phyloP scores from a whole-genome alignment of 2,329 filamentous ascomycete species.

The Amylocarpus encephaloides region DNA sequence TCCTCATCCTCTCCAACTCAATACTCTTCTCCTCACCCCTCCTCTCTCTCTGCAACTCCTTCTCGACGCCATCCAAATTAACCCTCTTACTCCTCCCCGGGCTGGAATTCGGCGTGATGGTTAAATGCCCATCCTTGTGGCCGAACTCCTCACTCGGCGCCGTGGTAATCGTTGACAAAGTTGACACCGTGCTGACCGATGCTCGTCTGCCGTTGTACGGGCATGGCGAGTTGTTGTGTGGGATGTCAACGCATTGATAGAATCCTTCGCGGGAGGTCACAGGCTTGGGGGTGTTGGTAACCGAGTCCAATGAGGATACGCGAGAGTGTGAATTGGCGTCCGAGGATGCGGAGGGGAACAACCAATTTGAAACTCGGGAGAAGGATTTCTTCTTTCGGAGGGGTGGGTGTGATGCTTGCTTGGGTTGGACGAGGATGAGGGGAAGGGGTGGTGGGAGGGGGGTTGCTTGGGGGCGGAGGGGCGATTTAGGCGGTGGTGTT shows the following conservation, averaged over 20 bases:
- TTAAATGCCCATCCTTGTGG: slow-evolving; percentile 34
- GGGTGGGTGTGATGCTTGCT: slow-evolving; percentile 40
- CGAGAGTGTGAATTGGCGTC: slow-evolving; percentile 30
- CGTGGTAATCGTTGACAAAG: slow-evolving; percentile 27
- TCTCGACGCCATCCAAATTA: slow-evolving; percentile 13
- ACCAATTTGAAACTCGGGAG: slow-evolving; percentile 54
- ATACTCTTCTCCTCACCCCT: slow-evolving; percentile 19
- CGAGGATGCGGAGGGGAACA: slow-evolving; percentile 37
- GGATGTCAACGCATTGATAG: slow-evolving; percentile 47
- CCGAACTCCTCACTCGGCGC: slow-evolving; percentile 37
- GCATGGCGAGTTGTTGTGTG: slow-evolving; percentile 11
- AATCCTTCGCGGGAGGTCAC: slow-evolving; percentile 48
- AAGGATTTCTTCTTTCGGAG: slow-evolving; percentile 63
- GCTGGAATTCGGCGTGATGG: slow-evolving; percentile 39
- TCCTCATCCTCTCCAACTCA: slow-evolving; percentile 20
- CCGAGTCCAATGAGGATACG: slow-evolving; percentile 41
- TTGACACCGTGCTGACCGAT: slow-evolving; percentile 36
- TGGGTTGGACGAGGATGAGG: slow-evolving; percentile 39
- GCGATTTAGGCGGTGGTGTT: slow-evolving; percentile 9
- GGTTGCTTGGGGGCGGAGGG: slow-evolving; percentile 9
- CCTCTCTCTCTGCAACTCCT: background rate
- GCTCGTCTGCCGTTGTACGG: slow-evolving; percentile 37
- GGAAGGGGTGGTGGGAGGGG: slow-evolving; percentile 38
- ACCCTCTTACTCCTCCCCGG: slow-evolving; percentile 14
- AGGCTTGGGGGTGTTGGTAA: slow-evolving; percentile 50